phyloP scores from a whole-genome alignment of 768 basidiomycete genomes.

The Suillus spraguei region DNA sequence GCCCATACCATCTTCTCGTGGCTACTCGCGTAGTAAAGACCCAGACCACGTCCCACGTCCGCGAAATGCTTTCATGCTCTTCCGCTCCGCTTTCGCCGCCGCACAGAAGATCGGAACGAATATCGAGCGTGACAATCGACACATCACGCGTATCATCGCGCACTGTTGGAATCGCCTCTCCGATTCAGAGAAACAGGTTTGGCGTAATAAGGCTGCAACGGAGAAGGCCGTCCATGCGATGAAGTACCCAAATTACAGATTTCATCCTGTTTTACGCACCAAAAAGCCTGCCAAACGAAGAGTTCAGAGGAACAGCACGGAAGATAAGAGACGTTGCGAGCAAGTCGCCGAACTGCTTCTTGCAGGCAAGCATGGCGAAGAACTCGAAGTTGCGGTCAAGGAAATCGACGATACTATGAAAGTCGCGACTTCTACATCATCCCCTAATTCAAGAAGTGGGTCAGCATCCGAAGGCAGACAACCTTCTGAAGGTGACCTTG shows the following conservation, averaged over 20 bases:
- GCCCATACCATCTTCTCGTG: conserved; percentile 33
- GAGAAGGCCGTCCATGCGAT: conserved; percentile 52
- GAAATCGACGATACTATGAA: conserved; percentile 27
- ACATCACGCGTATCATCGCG: conserved; percentile 58
- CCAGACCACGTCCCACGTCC: conserved; percentile 45
- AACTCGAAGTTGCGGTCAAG: conserved; percentile 47
- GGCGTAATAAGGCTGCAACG: conserved; percentile 50
- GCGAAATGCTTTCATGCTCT: conserved; percentile 55
- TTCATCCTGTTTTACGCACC: conserved; percentile 46
- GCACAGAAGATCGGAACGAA: conserved; percentile 47
- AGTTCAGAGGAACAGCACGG: conserved; percentile 50
- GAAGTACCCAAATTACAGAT: conserved; percentile 58
- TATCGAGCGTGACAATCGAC: conserved; percentile 58
- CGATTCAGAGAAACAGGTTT: conserved; percentile 51
- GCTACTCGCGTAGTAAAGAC: conserved; percentile 32
- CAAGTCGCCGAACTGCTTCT: conserved; percentile 52
- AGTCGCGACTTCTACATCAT: conserved; percentile 6
- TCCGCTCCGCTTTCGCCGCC: conserved; percentile 60
- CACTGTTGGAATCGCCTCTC: conserved; percentile 57
- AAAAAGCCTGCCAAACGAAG: conserved; percentile 51
- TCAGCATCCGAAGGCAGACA: background rate
- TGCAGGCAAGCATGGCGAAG: conserved; percentile 51
- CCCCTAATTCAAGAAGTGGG: conserved; percentile 1
- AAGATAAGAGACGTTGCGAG: conserved; percentile 51
- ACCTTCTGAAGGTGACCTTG: conserved; percentile 6